Evolutionary conservation across 345 rosid genomes (phyloP).

Genomic region (Cardamine occulta): DNA sequence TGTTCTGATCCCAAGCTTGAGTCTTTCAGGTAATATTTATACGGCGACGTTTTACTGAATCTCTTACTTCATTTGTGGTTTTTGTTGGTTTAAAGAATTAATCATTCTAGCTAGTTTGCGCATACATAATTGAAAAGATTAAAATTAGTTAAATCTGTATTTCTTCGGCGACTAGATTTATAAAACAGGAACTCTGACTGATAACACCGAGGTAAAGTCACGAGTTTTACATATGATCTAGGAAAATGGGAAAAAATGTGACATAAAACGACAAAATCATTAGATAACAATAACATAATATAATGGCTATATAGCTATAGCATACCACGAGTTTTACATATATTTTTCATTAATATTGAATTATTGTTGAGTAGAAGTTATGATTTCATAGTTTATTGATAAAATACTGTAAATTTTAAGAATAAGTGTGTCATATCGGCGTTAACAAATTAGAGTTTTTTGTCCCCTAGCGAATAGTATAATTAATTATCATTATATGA

Average conservation of each 20-base stretch:
- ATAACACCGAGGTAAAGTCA: neutral
- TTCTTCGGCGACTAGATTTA: neutral
- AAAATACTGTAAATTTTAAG: too few relatives aligned
- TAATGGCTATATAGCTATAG: too few relatives aligned
- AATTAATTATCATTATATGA: too few relatives aligned
- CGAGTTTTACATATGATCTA: neutral
- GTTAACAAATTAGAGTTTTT: too few relatives aligned
- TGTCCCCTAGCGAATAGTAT: too few relatives aligned
- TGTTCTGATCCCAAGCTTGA: too few relatives aligned
- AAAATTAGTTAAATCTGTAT: neutral
- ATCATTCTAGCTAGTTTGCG: neutral
- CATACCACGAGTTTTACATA: neutral
- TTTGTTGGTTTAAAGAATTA: too few relatives aligned
- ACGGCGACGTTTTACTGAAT: too few relatives aligned
- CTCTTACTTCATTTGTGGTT: too few relatives aligned
- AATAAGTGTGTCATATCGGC: too few relatives aligned
- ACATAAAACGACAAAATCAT: too few relatives aligned
- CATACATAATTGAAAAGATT: neutral
- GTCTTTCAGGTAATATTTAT: too few relatives aligned
- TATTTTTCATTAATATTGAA: neutral
- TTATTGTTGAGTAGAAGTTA: neutral
- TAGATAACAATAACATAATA: neutral
- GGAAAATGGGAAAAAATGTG: neutral
- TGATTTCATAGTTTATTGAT: neutral
- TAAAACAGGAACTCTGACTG: neutral